Percentiles rank a stretch among this genome's conserved stretches.
These are phyloP conservation scores for Trichosporon faecale DNA, from an alignment of 1,284 basidiomycete genomes.

Conservation along the genomic window DNA sequence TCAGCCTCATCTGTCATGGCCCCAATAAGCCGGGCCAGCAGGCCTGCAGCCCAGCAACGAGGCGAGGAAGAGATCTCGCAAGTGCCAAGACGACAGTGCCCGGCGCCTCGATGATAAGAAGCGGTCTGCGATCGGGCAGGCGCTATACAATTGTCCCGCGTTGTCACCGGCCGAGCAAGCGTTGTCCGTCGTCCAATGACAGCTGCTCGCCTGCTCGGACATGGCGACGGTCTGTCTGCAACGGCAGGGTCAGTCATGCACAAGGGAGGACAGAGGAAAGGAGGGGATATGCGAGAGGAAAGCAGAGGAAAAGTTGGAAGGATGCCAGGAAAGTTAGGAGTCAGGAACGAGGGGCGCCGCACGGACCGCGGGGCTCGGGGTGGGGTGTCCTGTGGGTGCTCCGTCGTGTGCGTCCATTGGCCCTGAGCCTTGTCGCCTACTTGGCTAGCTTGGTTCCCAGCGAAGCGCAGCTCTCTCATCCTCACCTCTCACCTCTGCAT, in stretches of 20 bases:
- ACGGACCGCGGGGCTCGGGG: constrained; percentile 1
- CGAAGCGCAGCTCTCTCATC: too few relatives aligned
- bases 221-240: neutral
- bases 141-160: too few relatives aligned
- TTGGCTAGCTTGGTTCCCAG: too few relatives aligned
- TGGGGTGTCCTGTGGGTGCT: neutral
- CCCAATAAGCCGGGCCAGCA: too few relatives aligned
- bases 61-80: neutral
- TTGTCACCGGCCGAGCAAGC: neutral
- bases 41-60: too few relatives aligned
- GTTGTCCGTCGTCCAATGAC: neutral
- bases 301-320: neutral
- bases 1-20: too few relatives aligned
- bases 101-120: neutral
- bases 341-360: neutral
- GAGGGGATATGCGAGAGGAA: too few relatives aligned
- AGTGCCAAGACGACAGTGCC: neutral
- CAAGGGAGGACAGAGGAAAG: neutral
- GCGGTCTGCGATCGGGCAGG: neutral
- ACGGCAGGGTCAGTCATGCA: neutral
- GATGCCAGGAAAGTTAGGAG: neutral
- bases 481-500: neutral
- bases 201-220: too few relatives aligned
- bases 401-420: neutral
- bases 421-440: neutral